Percentiles rank a stretch among this genome's conserved stretches.
These are phyloP conservation scores for Lagenidium giganteum DNA, from an alignment of 352 stramenopile genomes.

Conservation along the genomic window DNA sequence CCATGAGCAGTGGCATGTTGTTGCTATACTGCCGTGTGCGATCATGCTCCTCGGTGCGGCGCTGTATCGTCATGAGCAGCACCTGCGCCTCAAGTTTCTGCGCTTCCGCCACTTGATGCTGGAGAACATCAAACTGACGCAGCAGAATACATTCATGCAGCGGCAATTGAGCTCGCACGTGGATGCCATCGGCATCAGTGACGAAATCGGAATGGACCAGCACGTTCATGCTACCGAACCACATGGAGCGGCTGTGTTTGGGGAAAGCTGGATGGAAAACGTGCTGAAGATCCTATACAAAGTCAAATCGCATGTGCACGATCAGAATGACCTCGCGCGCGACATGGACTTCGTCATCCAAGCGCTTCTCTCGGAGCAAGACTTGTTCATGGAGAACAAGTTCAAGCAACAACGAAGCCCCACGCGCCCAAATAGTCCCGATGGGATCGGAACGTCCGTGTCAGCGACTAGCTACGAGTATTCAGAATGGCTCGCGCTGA, in stretches of 20 bases:
- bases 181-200: slow-evolving; percentile 45
- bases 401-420: slow-evolving; percentile 6
- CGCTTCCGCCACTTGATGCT: slow-evolving; percentile 49
- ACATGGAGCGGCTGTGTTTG: slow-evolving; percentile 24
- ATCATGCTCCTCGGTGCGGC: slow-evolving; percentile 30
- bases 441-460: too few relatives aligned
- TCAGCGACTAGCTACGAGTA: too few relatives aligned
- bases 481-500: slow-evolving; percentile 52
- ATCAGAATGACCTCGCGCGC: slow-evolving; percentile 27
- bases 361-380: slow-evolving; percentile 56
- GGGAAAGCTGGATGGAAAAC: slow-evolving; percentile 74
- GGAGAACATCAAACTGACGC: slow-evolving; percentile 52
- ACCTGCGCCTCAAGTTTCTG: slow-evolving; percentile 44
- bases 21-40: slow-evolving; percentile 32
- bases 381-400: slow-evolving; percentile 41
- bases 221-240: background rate
- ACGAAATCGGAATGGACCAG: slow-evolving; percentile 21
- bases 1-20: slow-evolving; percentile 40
- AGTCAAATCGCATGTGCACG: slow-evolving; percentile 35
- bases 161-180: slow-evolving; percentile 59
- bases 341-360: slow-evolving; percentile 68
- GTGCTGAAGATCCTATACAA: slow-evolving; percentile 51
- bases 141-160: slow-evolving; percentile 64
- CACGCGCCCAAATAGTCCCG: background rate
- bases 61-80: slow-evolving; percentile 35